Conservation (phyloP, 192 early-diverging fungal species). For the Coemansia sp. region DNA sequence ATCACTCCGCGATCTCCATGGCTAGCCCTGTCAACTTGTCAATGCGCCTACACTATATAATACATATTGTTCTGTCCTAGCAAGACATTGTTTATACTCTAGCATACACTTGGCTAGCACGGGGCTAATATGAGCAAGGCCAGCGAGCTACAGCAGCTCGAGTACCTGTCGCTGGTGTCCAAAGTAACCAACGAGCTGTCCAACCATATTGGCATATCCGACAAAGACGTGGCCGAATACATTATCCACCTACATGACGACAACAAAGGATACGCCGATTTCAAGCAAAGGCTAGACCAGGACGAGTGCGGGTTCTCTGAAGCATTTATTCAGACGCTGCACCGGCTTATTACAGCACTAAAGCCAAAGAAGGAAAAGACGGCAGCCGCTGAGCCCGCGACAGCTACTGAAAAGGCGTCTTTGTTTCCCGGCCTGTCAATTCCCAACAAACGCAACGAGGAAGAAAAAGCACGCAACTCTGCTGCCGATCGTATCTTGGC, state of each 20-base stretch:
- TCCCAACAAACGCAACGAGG: conserved; percentile 8
- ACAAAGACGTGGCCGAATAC: conserved; percentile 89
- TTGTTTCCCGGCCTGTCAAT: conserved; percentile 78
- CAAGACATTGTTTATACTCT: not conserved
- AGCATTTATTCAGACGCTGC: conserved; percentile 74
- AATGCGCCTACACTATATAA: too few relatives aligned
- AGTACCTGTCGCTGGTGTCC: conserved; percentile 82
- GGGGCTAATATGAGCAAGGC: conserved; percentile 6
- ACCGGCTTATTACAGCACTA: conserved; percentile 86
- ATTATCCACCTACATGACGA: conserved; percentile 81
- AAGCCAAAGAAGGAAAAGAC: conserved; percentile 51
- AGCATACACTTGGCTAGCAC: not conserved
- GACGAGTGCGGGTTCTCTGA: conserved; percentile 80
- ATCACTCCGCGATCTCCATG: too few relatives aligned
- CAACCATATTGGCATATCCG: conserved; percentile 88
- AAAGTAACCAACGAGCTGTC: conserved; percentile 87
- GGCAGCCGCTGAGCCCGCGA: conserved; percentile 5
- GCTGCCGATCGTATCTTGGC: conserved; percentile 23
- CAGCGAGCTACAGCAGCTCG: conserved; percentile 66
- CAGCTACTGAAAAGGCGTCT: conserved; percentile 55
- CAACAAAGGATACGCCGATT: conserved; percentile 57
- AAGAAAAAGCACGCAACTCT: not conserved
- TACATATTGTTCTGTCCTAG: too few relatives aligned
- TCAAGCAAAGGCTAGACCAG: conserved; percentile 64
- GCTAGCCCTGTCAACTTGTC: too few relatives aligned